Base-by-base conservation (phyloP, 805 yeast species). In the Candida oleophila region DNA sequence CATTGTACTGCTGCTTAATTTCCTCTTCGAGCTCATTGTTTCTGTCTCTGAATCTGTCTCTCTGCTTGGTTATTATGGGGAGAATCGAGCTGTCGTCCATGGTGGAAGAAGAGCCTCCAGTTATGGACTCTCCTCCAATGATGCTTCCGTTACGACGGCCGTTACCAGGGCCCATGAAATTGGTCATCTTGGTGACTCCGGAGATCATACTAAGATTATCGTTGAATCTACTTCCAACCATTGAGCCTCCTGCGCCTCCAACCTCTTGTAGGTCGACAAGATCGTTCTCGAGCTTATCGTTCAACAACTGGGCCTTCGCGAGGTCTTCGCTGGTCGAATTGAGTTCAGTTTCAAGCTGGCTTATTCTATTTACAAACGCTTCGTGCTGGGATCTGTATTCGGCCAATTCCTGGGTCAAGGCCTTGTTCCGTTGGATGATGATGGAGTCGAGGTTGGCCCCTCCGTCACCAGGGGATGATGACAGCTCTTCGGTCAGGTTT, bases 1-100 rank as follows among this genome's bases (percentile, higher is more conserved):
- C 72, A 18, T 68, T 61, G 43, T 73, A 73, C 51, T 78, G 81
- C 53, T 78, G 80, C 61, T 87, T 82, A 34, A 84, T 57, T 56
- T 89, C 96, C 46, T 86, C 86, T 62, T 92, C 98, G 45, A 94
- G 74, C 60, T 89, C 96, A 47, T 78, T 80, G 57, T 86, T 89
- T 45, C 89, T 77, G n/a, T 80, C 77, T 56, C 95, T 82, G 73
- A 91, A 90, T 51, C 99, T 74, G 64, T 92, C 99, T 62, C 99
- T 82, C 69, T 92, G 99, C 60, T 92, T 91, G 12, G 97, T 90
- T 22, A 94, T 81, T 44, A 92, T 89, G 1, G 96, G 95, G 43
- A 92, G 65, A 22, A 91, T 80, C 3, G 82, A 77, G 11, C 73
- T 59, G 44, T 78, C 80, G 36, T 60, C 65, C 9, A 51, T 53